A percentile compares a stretch with the other conserved stretches of the same genome.
phyloP scores from a whole-genome alignment of 306 rosid genomes.

The Canavalia gladiata region DNA sequence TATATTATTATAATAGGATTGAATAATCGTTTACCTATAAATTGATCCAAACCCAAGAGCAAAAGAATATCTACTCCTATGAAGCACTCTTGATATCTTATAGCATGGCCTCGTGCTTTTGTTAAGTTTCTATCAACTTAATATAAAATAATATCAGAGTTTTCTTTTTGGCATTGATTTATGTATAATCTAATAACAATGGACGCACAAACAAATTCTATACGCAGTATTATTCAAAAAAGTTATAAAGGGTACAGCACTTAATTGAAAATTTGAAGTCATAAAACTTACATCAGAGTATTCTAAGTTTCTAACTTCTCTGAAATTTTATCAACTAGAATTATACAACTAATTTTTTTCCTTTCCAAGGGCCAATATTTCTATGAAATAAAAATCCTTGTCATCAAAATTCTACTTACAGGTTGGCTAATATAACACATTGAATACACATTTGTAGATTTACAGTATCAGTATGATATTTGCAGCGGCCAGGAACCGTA shows the following conservation, averaged over 20 bases:
- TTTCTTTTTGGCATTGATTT: not conserved
- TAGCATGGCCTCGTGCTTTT: not conserved
- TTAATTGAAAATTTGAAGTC: not conserved
- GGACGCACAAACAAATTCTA: not conserved
- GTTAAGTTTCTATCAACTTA: not conserved
- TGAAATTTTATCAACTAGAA: constrained; percentile 22
- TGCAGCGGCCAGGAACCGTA: constrained; percentile 36
- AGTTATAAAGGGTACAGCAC: not conserved
- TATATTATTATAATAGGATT: too few relatives aligned
- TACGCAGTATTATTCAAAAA: not conserved
- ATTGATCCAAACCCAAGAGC: too few relatives aligned
- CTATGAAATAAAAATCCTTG: constrained; percentile 27
- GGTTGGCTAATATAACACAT: constrained; percentile 30
- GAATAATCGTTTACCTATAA: too few relatives aligned
- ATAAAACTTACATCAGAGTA: not conserved
- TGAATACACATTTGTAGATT: constrained; percentile 47
- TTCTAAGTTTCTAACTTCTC: constrained; percentile 5
- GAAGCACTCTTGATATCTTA: not conserved
- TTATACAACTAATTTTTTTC: constrained; percentile 31
- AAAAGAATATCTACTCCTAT: too few relatives aligned
- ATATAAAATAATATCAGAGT: not conserved
- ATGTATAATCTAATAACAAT: not conserved
- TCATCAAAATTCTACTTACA: constrained; percentile 59
- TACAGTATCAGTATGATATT: constrained; percentile 26
- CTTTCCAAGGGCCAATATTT: constrained; percentile 17